These are phyloP conservation scores for Aegle marmelos DNA, from an alignment of 345 rosid species.

Conservation along the genomic window DNA sequence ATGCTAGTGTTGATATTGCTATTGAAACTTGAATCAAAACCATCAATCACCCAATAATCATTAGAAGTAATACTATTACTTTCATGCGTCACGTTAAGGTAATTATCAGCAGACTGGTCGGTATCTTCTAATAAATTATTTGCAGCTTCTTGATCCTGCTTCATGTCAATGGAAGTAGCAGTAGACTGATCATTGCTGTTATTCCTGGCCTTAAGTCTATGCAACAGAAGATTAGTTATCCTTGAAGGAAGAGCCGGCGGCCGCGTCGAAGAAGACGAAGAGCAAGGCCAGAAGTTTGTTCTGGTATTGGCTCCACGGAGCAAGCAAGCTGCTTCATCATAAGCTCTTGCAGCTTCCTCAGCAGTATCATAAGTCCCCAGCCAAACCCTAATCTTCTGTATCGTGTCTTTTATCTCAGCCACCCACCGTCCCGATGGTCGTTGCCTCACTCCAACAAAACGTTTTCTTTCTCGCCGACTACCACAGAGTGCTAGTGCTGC, in stretches of 20 bases:
- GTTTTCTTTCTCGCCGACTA: slow-evolving; percentile 31
- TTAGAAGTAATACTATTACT: neutral
- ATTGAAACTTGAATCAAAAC: slow-evolving; percentile 14
- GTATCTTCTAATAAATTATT: neutral
- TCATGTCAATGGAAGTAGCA: neutral
- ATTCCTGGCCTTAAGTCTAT: slow-evolving; percentile 31
- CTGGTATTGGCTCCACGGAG: slow-evolving; percentile 52
- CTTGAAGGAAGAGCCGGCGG: slow-evolving; percentile 44
- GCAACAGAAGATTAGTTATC: slow-evolving; percentile 37
- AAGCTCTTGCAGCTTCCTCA: slow-evolving; percentile 54
- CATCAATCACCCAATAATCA: slow-evolving; percentile 3
- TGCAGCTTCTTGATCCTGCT: slow-evolving; percentile 6
- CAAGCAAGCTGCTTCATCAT: slow-evolving; percentile 53
- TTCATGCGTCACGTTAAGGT: slow-evolving; percentile 15
- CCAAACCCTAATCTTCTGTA: slow-evolving; percentile 54
- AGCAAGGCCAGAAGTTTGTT: slow-evolving; percentile 44
- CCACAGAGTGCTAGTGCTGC: slow-evolving; percentile 25
- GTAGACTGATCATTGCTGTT: no score
- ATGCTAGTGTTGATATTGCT: no score
- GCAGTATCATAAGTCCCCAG: slow-evolving; percentile 51
- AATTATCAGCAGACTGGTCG: slow-evolving; percentile 1
- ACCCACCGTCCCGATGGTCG: slow-evolving; percentile 53
- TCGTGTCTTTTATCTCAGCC: slow-evolving; percentile 51
- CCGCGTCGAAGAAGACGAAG: slow-evolving; percentile 29
- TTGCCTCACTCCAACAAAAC: slow-evolving; percentile 47